Percentiles rank a stretch among this genome's conserved stretches.
Conservation (phyloP, 768 basidiomycete genomes). For the Neoboletus brunneissimus region DNA sequence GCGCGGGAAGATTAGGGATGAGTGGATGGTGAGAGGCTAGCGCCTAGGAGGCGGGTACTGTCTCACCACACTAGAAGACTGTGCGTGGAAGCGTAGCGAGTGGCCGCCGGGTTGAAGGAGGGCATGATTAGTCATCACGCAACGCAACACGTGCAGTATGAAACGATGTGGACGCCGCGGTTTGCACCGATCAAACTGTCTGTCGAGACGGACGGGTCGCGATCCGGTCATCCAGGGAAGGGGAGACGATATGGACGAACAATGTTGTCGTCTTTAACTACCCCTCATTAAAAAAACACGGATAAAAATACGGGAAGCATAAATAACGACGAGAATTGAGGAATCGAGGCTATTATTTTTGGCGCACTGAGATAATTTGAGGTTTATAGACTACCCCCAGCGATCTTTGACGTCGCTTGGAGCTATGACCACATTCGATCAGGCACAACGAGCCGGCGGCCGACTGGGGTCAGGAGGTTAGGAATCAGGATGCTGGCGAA, state of each 20-base stretch:
- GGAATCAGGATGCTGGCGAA: constrained; percentile 13
- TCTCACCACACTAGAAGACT: constrained; percentile 8
- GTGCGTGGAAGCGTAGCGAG: constrained; percentile 21
- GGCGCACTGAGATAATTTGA: constrained; percentile 26
- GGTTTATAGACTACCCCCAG: constrained; percentile 10
- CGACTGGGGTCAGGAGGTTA: constrained; percentile 2
- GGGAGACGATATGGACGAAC: background rate
- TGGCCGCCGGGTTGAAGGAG: constrained; percentile 24
- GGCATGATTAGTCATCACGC: constrained; percentile 22
- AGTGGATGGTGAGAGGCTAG: constrained; percentile 2
- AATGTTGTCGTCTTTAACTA: background rate
- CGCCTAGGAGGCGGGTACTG: constrained; percentile 2
- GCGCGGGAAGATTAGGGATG: constrained; percentile 29
- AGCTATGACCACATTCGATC: constrained; percentile 21
- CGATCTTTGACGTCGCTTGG: constrained; percentile 29
- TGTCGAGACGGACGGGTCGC: background rate
- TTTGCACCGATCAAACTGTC: background rate
- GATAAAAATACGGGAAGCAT: constrained; percentile 24
- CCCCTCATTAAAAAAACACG: background rate
- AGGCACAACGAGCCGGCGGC: constrained; percentile 20
- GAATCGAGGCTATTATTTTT: constrained; percentile 33
- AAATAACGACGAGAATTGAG: constrained; percentile 20
- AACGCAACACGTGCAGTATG: constrained; percentile 13
- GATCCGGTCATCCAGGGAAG: background rate
- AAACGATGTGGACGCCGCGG: constrained; percentile 9